Percentiles rank a stretch among this genome's conserved stretches.
phyloP scores from a whole-genome alignment of 1,284 basidiomycete genomes.

The Pseudozyma sp. region DNA sequence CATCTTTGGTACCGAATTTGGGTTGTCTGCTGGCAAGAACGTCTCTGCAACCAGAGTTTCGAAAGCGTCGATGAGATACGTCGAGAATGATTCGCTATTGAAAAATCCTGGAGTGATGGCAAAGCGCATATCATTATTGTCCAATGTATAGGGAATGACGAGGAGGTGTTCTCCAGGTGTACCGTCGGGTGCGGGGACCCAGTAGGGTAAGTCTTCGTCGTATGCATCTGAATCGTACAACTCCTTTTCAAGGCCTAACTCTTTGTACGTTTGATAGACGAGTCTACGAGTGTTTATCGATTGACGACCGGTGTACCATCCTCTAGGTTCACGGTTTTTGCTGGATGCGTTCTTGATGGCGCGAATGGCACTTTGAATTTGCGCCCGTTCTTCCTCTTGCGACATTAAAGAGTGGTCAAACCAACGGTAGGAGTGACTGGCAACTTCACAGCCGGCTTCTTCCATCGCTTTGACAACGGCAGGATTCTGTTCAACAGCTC shows the following conservation, averaged over 20 bases:
- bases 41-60: constrained; percentile 69
- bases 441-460: constrained; percentile 68
- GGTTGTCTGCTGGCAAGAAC: constrained; percentile 29
- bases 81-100: constrained; percentile 68
- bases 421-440: constrained; percentile 69
- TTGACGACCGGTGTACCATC: constrained; percentile 70
- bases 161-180: constrained; percentile 62
- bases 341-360: constrained; percentile 64
- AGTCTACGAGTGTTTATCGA: constrained; percentile 63
- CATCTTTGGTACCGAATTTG: constrained; percentile 69
- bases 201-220: constrained; percentile 71
- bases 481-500: constrained; percentile 69
- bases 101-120: constrained; percentile 69
- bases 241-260: constrained; percentile 51
- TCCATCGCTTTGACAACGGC: constrained; percentile 64
- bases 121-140: constrained; percentile 70
- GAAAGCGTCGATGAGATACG: constrained; percentile 70
- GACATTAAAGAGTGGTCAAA: constrained; percentile 66
- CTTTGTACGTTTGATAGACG: constrained; percentile 66
- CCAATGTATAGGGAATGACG: constrained; percentile 69
- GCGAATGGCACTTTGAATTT: constrained; percentile 67
- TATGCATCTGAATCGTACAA: constrained; percentile 67
- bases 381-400: constrained; percentile 65
- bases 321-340: constrained; percentile 59
- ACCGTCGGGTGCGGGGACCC: constrained; percentile 64